Evolutionary conservation across 257 asterid genomes (phyloP), one percentile per base, ranked within the genome.

Genomic region (Lantana camara): DNA sequence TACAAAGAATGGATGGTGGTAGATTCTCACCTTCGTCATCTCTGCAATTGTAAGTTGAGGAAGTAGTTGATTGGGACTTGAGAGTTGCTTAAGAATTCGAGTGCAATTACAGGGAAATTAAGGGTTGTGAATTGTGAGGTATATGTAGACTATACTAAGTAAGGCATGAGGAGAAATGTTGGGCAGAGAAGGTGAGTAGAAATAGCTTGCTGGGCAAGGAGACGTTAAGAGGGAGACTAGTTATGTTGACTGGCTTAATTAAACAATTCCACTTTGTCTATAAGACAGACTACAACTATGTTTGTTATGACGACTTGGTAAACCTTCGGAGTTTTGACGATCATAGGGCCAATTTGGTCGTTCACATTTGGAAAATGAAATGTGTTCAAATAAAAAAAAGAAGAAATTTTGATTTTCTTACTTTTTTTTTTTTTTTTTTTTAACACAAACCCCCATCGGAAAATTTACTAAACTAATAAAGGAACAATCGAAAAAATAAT

Each of bases 11-110:
- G 35, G 34, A 45, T 10, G 7, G 23, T 15, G 16, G 10, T 1
- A 48, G 47, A 56, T 34, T 51, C n/a, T 64, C 19, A 77, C 82
- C 82, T 63, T 72, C 5, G 82, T 3, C 81, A 76, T 76, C 52
- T n/a, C n/a, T 37, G 4, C 3, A 49, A 16, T 5, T 4, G 9
- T 35, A 2, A 16, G 49, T 67, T 15, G 74, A 51, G 52, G 58
- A 69, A 44, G 7, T 60, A 51, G 32, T 66, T 69, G 75, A 64
- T 34, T 11, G 8, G 69, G 67, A 58, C 30, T n/a, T 40, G 29
- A n/a, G 57, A 46, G 2, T 21, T 10, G 44, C 17, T 35, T 34
- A 11, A 46, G 64, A 67, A 67, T 27, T 55, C n/a, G n/a, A n/a
- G n/a, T n/a, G n/a, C n/a, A 27, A 2, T 27, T 27, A 45, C 24